Conservation (phyloP, 371 early-diverging fungal species). For the Umbelopsis sp. region DNA sequence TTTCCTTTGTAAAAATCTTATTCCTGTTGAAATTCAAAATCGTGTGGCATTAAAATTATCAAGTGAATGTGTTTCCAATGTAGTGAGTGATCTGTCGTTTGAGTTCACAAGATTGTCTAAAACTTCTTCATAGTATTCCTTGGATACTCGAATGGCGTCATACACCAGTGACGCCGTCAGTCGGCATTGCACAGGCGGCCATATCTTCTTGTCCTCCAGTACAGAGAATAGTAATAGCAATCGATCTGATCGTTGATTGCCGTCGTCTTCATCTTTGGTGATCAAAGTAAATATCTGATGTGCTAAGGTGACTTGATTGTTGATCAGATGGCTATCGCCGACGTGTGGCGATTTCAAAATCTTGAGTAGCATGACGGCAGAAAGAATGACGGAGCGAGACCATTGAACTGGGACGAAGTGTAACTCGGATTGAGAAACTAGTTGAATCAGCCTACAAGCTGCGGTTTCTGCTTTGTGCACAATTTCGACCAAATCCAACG, state of each 20-base stretch:
- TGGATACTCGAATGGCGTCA: constrained; percentile 8
- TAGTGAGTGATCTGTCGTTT: neutral
- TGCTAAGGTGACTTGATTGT: constrained; percentile 8
- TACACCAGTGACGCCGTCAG: constrained; percentile 4
- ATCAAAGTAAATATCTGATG: neutral
- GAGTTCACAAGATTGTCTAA: neutral
- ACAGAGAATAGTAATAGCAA: constrained; percentile 3
- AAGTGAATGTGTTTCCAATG: neutral
- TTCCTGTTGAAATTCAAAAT: neutral
- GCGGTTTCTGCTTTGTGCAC: constrained; percentile 4
- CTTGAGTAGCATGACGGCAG: constrained; percentile 17
- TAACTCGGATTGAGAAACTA: constrained; percentile 3
- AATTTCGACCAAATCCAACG: neutral
- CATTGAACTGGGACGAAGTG: neutral
- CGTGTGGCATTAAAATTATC: neutral
- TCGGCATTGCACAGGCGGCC: neutral
- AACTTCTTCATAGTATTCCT: constrained; percentile 13
- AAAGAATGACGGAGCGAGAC: constrained; percentile 5
- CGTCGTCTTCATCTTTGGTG: neutral
- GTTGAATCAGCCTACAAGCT: neutral
- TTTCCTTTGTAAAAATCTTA: neutral
- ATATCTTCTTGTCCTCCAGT: constrained; percentile 15
- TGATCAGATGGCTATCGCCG: constrained; percentile 1
- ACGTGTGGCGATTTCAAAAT: constrained; percentile 7
- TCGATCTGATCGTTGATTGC: constrained; percentile 9